phyloP scores from a whole-genome alignment of 345 rosid genomes.

The Ceriops decandra region DNA sequence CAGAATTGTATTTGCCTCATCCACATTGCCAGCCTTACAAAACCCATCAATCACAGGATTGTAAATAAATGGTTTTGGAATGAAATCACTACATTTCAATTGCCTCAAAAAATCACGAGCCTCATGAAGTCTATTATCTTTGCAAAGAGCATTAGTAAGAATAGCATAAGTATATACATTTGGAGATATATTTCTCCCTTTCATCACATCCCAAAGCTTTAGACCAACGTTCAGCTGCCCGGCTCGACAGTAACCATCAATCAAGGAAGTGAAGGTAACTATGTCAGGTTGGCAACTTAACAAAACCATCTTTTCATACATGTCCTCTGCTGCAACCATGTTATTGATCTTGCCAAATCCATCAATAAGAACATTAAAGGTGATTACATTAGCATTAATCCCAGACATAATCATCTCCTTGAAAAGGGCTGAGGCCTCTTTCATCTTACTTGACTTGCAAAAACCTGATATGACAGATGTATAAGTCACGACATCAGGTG shows the following conservation, averaged over 20 bases:
- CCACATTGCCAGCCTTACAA: constrained; percentile 88
- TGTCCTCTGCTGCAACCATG: constrained; percentile 44
- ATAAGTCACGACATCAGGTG: constrained; percentile 62
- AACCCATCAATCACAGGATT: constrained; percentile 91
- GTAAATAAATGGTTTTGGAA: constrained; percentile 67
- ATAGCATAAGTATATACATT: constrained; percentile 67
- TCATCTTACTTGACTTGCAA: constrained; percentile 67
- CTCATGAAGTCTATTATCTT: constrained; percentile 61
- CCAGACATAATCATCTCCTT: constrained; percentile 57
- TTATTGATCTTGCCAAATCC: constrained; percentile 73
- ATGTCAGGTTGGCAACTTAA: constrained; percentile 59
- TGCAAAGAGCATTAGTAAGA: constrained; percentile 69
- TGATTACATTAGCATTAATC: constrained; percentile 38
- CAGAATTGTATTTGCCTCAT: constrained; percentile 66
- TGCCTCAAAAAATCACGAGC: constrained; percentile 64
- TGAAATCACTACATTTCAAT: constrained; percentile 41
- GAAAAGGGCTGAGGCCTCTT: constrained; percentile 52
- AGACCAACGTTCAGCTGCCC: constrained; percentile 60
- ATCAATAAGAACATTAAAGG: constrained; percentile 79
- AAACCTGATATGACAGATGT: constrained; percentile 70
- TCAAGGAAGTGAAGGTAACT: constrained; percentile 72
- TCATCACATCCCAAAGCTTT: constrained; percentile 69
- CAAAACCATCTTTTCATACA: constrained; percentile 51
- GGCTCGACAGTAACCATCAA: constrained; percentile 76
- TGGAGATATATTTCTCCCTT: constrained; percentile 46